Evolutionary conservation across 2,329 filamentous ascomycete species (phyloP).

Genomic region (Talaromyces sp.): DNA sequence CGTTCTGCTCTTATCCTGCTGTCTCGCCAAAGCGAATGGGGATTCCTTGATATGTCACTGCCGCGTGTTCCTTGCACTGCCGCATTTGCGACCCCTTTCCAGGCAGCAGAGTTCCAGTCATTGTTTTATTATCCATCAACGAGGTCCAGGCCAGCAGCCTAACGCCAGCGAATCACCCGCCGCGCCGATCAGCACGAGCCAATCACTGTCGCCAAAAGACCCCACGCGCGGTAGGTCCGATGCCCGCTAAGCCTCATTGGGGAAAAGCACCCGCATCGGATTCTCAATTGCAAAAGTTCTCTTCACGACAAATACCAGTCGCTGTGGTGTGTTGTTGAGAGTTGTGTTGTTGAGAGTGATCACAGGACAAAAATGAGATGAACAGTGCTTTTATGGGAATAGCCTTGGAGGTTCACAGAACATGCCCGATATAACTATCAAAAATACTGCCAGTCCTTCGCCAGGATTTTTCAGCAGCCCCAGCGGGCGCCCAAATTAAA

Average conservation of each 20-base stretch:
- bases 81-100: background rate
- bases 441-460: background rate
- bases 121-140: background rate
- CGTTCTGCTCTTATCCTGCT: background rate
- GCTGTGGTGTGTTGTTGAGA: no score
- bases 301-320: no score
- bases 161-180: background rate
- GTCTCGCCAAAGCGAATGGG: background rate
- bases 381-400: background rate
- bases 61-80: background rate
- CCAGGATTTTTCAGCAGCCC: background rate
- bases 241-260: background rate
- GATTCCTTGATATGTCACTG: background rate
- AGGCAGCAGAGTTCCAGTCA: no score
- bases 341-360: no score
- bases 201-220: background rate
- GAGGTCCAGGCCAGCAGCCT: background rate
- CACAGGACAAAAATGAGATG: background rate
- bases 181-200: no score
- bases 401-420: background rate
- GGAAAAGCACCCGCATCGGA: background rate
- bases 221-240: background rate
- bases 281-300: background rate
- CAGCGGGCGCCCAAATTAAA: background rate
- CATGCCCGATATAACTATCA: background rate